A percentile compares a stretch with the other conserved stretches of the same genome.
Evolutionary conservation across 2,329 filamentous ascomycete genomes (phyloP).

Genomic region (Claviceps lovelessii): DNA sequence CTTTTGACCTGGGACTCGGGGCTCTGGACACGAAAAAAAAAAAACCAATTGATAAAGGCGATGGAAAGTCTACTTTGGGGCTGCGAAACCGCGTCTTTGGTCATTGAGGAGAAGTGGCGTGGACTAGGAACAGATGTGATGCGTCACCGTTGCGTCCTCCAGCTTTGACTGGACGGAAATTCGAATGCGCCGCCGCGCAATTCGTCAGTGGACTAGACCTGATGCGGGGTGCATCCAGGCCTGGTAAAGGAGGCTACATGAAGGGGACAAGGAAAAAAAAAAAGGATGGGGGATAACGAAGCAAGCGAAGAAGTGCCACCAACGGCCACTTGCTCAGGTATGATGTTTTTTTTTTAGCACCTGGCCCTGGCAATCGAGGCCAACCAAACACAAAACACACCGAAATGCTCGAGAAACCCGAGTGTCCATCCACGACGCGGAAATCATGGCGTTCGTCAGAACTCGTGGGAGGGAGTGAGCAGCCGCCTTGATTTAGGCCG

Average conservation of each 20-base stretch:
- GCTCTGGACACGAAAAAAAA: neutral
- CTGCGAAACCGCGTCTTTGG: neutral
- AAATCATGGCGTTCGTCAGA: too few species aligned
- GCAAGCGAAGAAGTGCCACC: neutral
- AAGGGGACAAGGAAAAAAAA: neutral
- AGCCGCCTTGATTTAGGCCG: neutral
- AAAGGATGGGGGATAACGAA: neutral
- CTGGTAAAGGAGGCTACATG: neutral
- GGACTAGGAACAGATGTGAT: neutral
- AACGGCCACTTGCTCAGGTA: neutral
- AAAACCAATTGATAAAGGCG: slow-evolving; percentile 6
- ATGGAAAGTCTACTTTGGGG: neutral
- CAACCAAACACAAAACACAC: neutral
- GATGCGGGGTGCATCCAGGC: neutral
- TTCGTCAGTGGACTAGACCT: neutral
- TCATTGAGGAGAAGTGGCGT: neutral
- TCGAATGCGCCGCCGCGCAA: neutral
- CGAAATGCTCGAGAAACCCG: neutral
- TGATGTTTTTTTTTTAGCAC: neutral
- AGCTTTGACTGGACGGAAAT: neutral
- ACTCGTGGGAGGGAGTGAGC: neutral
- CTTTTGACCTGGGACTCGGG: neutral
- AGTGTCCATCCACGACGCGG: neutral
- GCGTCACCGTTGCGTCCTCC: slow-evolving; percentile 3
- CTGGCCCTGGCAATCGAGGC: neutral